Evolutionary conservation across 2,329 filamentous ascomycete genomes (phyloP).

Genomic region (Pseudogymnoascus sp.): DNA sequence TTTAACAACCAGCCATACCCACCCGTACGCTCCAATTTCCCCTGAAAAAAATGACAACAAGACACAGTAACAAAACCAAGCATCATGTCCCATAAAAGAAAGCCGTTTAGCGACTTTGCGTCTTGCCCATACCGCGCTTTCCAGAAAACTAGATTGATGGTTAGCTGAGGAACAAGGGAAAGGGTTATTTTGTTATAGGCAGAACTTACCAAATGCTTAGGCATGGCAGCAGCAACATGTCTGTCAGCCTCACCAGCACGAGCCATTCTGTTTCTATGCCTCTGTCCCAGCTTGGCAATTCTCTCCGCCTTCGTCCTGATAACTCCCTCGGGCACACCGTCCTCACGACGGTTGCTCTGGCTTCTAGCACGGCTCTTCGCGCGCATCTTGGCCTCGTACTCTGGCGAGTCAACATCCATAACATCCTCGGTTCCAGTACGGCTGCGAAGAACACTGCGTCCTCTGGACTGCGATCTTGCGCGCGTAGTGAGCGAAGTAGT

Average conservation of each 20-base stretch:
- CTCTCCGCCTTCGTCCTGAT: slow-evolving; percentile 73
- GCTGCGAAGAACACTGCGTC: slow-evolving; percentile 58
- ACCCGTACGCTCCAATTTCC: not conserved
- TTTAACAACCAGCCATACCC: slow-evolving; percentile 9
- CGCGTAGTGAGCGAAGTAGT: slow-evolving; percentile 65
- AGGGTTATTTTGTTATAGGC: not conserved
- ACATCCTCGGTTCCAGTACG: slow-evolving; percentile 54
- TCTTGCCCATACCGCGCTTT: slow-evolving; percentile 92
- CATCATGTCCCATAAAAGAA: slow-evolving; percentile 7
- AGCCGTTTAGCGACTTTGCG: slow-evolving; percentile 52
- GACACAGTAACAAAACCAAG: slow-evolving; percentile 6
- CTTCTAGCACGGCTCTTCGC: slow-evolving; percentile 65
- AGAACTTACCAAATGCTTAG: slow-evolving; percentile 78
- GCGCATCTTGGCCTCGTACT: slow-evolving; percentile 50
- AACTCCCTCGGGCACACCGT: slow-evolving; percentile 63
- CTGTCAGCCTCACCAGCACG: slow-evolving; percentile 94
- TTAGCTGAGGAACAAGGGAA: slow-evolving; percentile 25
- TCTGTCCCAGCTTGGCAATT: slow-evolving; percentile 82
- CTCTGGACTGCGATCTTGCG: slow-evolving; percentile 61
- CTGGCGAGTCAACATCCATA: slow-evolving; percentile 64
- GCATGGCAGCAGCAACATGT: slow-evolving; percentile 69
- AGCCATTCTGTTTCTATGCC: slow-evolving; percentile 98
- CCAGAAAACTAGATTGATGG: slow-evolving; percentile 56
- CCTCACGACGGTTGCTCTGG: slow-evolving; percentile 62
- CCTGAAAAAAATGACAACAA: slow-evolving; percentile 8